phyloP scores from a whole-genome alignment of 305 asterid species.

The Ilex paraguariensis region DNA sequence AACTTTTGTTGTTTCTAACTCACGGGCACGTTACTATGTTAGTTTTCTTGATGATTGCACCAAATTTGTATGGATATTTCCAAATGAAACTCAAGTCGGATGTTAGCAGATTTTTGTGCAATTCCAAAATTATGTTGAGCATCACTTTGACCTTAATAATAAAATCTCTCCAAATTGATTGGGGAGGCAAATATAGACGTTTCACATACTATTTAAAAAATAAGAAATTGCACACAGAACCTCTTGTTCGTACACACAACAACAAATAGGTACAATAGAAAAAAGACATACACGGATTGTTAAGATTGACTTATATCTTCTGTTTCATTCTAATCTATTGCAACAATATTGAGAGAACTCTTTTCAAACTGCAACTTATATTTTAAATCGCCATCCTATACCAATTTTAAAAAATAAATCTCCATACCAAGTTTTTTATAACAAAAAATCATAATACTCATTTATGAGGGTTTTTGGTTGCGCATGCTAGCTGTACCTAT shows the following conservation, averaged over 20 bases:
- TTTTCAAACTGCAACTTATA: not conserved
- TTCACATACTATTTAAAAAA: too few species aligned
- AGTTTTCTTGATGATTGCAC: not conserved
- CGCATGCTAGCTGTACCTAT: not conserved
- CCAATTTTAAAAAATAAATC: not conserved
- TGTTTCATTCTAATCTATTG: not conserved
- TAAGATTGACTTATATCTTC: not conserved
- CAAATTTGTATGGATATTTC: not conserved
- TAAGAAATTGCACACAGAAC: too few species aligned
- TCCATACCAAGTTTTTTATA: not conserved
- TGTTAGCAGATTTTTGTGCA: not conserved
- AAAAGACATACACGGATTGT: not conserved
- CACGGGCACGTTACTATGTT: not conserved
- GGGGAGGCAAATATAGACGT: not conserved
- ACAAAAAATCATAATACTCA: too few species aligned
- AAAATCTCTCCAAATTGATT: too few species aligned
- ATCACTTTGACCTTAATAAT: too few species aligned
- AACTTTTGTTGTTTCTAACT: too few species aligned
- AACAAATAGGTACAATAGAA: too few species aligned
- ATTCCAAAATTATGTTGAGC: not conserved
- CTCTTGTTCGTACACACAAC: too few species aligned
- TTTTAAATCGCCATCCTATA: not conserved
- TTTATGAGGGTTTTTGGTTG: not conserved
- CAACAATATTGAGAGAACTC: not conserved
- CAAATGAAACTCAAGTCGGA: not conserved